Base-by-base conservation (phyloP, 768 basidiomycete species). In the Albatrellus ellisii region DNA sequence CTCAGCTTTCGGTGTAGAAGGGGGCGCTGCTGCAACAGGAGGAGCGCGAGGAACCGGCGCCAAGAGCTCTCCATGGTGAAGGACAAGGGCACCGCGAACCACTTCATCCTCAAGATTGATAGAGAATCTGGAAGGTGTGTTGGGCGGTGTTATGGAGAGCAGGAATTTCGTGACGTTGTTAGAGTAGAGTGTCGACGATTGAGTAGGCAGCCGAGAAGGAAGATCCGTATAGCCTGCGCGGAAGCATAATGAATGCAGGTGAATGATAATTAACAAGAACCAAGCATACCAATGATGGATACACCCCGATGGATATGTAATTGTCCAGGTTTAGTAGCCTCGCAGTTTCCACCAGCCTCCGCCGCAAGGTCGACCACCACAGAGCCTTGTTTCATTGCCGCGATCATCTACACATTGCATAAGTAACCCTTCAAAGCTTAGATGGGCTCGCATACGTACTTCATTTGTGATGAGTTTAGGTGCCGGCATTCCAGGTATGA, bases 141-240 rank as follows among this genome's bases (percentile, higher is more conserved):
- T 57, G 14, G 54, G 26, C 9, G 50, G 50, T 7, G 50, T 77
- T 6, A 91, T 72, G 4, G 87, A 88, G 12, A 90, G 66, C 33
- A 91, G 68, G 61, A 91, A 90, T 56, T 91, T 91, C 27, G 82
- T 79, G 48, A 91, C 78, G 54, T 91, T 91, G 61, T 91, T 91
- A 5, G 88, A 91, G 57, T 91, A 91, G 5, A 91, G 63, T 3
- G 85, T 87, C 4, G 84, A 87, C 4, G 86, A 86, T 53, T 91
- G 88, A 0, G 88, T 91, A 12, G 88, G 88, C 26, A 91, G 63
- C 28, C 88, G 73, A n/a, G 86, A 88, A 5, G 87, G 80, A 37
- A 90, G 65, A 59, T 91, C 88, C 36, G 82, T 79, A 55, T 85
- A 86, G 29, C 84, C 83, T 86, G 49, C 1, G 17, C 35, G 38